A percentile compares a stretch with the other conserved stretches of the same genome.
These are phyloP conservation scores for Sphagnum tenellum DNA, from an alignment of 225 moss, liverwort and hornwort species.

Conservation along the genomic window DNA sequence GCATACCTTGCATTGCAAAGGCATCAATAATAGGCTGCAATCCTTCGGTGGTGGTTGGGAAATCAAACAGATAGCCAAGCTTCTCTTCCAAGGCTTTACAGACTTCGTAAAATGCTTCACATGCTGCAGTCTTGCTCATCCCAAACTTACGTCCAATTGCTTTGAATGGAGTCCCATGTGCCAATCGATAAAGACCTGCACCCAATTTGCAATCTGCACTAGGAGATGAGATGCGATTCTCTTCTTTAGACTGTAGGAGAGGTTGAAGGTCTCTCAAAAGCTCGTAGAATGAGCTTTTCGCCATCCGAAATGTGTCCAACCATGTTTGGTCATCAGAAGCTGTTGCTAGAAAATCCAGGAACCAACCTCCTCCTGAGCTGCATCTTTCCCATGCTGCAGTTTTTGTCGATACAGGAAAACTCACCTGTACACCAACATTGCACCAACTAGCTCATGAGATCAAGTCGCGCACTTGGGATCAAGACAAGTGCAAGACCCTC, in stretches of 20 bases:
- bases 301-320: conserved; percentile 1
- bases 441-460: too few species aligned
- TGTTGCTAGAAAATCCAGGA: not conserved
- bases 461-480: too few species aligned
- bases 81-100: conserved; percentile 2
- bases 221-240: not conserved
- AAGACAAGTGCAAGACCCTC: too few species aligned
- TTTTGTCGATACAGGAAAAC: not conserved
- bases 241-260: not conserved
- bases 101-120: not conserved
- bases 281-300: not conserved
- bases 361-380: not conserved
- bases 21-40: not conserved
- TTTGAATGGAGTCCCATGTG: not conserved
- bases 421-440: not conserved
- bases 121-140: not conserved
- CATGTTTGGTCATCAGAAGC: not conserved
- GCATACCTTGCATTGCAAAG: not conserved
- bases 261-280: not conserved
- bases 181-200: conserved; percentile 1
- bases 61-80: conserved; percentile 2
- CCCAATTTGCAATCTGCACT: conserved; percentile 1
- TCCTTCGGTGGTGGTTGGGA: not conserved
- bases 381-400: not conserved
- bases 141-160: not conserved